Evolutionary conservation across 78 protist species (phyloP).

Genomic region (Dictyostelium purpureum): DNA sequence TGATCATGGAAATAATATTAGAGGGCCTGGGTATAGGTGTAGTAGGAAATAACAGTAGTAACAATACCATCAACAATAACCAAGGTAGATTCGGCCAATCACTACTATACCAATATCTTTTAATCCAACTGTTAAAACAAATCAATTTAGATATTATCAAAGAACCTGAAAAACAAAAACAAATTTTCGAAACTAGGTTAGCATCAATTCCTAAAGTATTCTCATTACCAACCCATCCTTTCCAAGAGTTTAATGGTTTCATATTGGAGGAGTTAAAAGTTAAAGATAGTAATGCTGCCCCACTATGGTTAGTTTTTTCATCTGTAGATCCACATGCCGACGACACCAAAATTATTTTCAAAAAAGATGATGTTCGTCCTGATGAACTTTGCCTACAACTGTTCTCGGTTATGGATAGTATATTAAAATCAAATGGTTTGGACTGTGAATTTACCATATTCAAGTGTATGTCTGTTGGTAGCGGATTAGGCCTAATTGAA

Average conservation of each 20-base stretch:
- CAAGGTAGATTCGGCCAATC: constrained; percentile 38
- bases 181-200: constrained; percentile 29
- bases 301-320: constrained; percentile 94
- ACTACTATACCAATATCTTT: constrained; percentile 40
- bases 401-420: constrained; percentile 88
- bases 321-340: constrained; percentile 68
- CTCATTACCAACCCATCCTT: constrained; percentile 57
- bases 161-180: constrained; percentile 57
- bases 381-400: constrained; percentile 97
- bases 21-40: constrained; percentile 36
- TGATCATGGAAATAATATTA: constrained; percentile 54
- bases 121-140: constrained; percentile 28
- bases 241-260: constrained; percentile 38
- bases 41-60: neutral
- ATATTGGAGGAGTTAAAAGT: constrained; percentile 59
- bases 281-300: constrained; percentile 81
- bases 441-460: constrained; percentile 88
- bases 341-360: constrained; percentile 86
- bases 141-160: constrained; percentile 65
- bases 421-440: constrained; percentile 85
- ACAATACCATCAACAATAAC: neutral
- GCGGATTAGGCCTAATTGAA: constrained; percentile 92
- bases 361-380: constrained; percentile 96
- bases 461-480: constrained; percentile 84
- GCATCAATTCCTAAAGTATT: constrained; percentile 14